Base-by-base conservation (phyloP, 2,329 filamentous ascomycete genomes). In the Fusarium dlaminii region DNA sequence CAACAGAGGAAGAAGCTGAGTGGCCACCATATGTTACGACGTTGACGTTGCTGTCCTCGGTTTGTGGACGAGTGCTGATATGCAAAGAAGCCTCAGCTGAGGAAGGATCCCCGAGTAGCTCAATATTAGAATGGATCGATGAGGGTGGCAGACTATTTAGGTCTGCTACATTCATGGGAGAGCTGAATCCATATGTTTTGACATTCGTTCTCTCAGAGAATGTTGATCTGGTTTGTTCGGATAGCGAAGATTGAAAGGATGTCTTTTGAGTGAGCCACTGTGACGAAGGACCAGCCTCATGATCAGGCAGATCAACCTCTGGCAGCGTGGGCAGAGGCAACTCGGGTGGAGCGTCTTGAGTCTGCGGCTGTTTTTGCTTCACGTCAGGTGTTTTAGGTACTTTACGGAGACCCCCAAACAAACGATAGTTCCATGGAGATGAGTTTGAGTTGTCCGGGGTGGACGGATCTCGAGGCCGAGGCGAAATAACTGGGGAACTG, bases 341-440 rank as follows among this genome's bases (percentile, higher is more conserved):
- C 52, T 76, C 72, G n/a, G 76, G 72, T 51, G 78, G 70, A 27
- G 82, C 76, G 42, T 77, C 66, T 40, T 75, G 74, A 66, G 61
- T 79, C 49, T 75, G 72, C 46, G 70, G 74, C 71, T 84, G 82
- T 73, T 83, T 85, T 67, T 80, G 82, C 79, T 86, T 86, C 63
- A 80, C 72, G 74, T 87, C 84, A 27, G 75, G 78, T 30, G 78
- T 78, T 45, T 76, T 77, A 30, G 73, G 78, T 39, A 90, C 87
- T 77, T 88, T 88, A 63, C 88, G 88, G 66, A 90, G 78, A 60
- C 88, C 88, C 73, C 88, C 87, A 52, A 86, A 82, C 79, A 90
- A 83, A 72, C 86, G 86, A 75, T 88, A 87, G 77, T 86, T 88
- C 85, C 86, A 88, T 61, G 87, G 84, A 22, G 87, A 82, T 29